Base-by-base conservation (phyloP, 495 filamentous ascomycete species). In the Staphylotrichum tortipilum region DNA sequence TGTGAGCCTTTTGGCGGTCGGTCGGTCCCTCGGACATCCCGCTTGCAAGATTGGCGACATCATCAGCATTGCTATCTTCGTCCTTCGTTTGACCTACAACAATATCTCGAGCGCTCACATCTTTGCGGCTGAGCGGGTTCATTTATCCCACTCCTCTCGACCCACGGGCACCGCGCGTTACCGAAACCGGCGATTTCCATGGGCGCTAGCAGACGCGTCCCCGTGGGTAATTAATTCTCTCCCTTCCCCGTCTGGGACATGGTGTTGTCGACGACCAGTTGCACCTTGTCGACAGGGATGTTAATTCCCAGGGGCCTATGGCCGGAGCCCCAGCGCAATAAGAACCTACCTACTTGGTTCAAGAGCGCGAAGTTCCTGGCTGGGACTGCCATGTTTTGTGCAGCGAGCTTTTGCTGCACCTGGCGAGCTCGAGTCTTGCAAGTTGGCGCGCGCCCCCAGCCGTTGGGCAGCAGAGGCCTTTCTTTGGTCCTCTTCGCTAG, bases 141-240 rank as follows among this genome's bases (percentile, higher is more conserved):
- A 17, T 46, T 30, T 12, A 34, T 38, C 29, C 41, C 14, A 34
- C 19, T 11, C 42, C 28, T 33, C 42, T 26, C 12, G 2, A 11
- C 7, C 15, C 45, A 52, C 17, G 14, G 21, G 31, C 18, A 47
- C 28, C n/a, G 15, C 14, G 22, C 18, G 10, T 22, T 23, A 37
- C 35, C 31, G 31, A 14, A 26, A 22, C 30, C 29, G 39, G 34
- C 50, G 22, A 45, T 50, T 50, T 39, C 24, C 44, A 9, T 26
- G 10, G 33, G n/a, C 35, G 15, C 17, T 17, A 44, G 46, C 34
- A 36, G 31, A 31, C 18, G 8, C 42, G 47, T 36, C 37, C 33
- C n/a, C 23, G 41, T 18, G 3, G 30, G 10, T 7, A 22, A 28
- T 52, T 55, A 30, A 43, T 57, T 56, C 9, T 35, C n/a, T 51